Evolutionary conservation across 305 asterid genomes (phyloP).

Genomic region (Vinca major): DNA sequence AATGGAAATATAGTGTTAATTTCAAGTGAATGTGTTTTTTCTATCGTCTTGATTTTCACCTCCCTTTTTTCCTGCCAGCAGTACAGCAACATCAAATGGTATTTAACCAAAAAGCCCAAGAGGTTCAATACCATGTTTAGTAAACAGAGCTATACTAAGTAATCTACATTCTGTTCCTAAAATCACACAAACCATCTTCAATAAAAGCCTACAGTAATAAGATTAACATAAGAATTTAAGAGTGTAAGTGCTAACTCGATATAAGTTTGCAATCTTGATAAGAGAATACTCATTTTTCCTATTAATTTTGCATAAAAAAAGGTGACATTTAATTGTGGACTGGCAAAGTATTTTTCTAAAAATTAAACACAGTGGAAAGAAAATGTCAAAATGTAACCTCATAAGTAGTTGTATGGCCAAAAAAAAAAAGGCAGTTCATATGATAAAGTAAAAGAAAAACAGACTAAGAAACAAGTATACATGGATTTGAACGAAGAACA

Average conservation of each 20-base stretch:
- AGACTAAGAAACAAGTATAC: too few relatives aligned
- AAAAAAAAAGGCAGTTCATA: not conserved
- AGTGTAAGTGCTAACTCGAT: too few relatives aligned
- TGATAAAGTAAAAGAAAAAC: too few relatives aligned
- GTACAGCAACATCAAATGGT: not conserved
- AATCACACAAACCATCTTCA: not conserved
- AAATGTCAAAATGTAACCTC: too few relatives aligned
- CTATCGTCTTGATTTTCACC: too few relatives aligned
- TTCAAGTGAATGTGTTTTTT: not conserved
- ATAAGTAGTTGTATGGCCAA: too few relatives aligned
- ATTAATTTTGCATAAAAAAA: too few relatives aligned
- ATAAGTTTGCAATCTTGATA: not conserved
- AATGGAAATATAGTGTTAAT: constrained; percentile 3
- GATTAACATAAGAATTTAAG: not conserved
- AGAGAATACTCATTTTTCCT: not conserved
- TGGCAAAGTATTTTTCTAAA: too few relatives aligned
- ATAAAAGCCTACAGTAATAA: not conserved
- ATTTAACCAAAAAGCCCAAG: not conserved
- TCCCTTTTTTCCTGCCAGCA: not conserved
- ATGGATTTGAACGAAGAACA: too few relatives aligned
- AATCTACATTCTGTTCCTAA: not conserved
- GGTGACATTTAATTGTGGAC: too few relatives aligned
- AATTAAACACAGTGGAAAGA: too few relatives aligned
- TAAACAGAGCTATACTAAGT: not conserved
- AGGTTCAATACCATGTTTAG: not conserved